Base-by-base conservation (phyloP, 768 basidiomycete genomes). In the Xanthoconium purpureum region DNA sequence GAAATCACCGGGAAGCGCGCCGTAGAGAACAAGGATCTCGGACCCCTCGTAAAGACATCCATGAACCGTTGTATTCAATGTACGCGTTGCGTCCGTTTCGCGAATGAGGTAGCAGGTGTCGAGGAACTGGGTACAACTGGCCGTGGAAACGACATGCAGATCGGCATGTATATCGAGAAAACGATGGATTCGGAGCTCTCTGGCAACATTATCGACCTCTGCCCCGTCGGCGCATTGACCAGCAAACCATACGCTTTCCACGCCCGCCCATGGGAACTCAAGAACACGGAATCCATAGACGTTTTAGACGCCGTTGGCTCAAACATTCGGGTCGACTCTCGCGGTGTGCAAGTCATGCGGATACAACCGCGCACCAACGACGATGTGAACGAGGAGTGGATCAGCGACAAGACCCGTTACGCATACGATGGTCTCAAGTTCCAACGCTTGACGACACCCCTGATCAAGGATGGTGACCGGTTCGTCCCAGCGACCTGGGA, bases 11-110 rank as follows among this genome's bases (percentile, higher is more conserved):
- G 97, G 63, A 98, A 98, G 75, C 93, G 97, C 52, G 97, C 97
- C 0, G 91, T 96, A 17, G 96, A 98, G 75, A 89, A 99, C 81
- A 99, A 99, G 78, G 89, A 98, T 70, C 82, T 99, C 29, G 97
- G 97, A 1, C 97, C 97, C 8, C 83, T 99, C 44, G 94, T 99
- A 71, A 98, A 98, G 80, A 98, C 96, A 2, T 91, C 88, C 56
- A 98, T 98, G 96, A 97, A 92, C 75, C 87, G 97, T 38, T 98
- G 97, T 76, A 98, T 99, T 65, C 97, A 99, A 73, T 99, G 97
- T 77, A 99, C 97, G 6, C 93, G 97, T 56, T 99, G 97, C 74
- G 91, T 98, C 29, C 91, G 97, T 49, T 99, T 99, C 69, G 96
- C 97, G 30, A 99, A 98, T 75, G 97, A 99, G 71, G 96, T 98